Base-by-base conservation (phyloP, 768 basidiomycete genomes). In the Termitomyces titanicus region DNA sequence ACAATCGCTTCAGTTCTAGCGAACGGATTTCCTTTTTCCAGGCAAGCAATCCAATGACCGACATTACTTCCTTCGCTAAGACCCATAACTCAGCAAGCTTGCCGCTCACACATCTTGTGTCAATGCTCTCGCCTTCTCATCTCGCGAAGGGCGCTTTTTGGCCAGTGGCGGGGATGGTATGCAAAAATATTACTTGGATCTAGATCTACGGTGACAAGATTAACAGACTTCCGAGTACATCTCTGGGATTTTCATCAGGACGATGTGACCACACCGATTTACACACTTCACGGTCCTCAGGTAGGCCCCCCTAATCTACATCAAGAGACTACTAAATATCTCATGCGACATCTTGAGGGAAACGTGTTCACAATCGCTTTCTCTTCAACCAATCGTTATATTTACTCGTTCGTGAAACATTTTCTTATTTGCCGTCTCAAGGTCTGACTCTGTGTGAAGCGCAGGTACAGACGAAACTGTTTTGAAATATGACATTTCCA, bases 331-430 rank as follows among this genome's bases (percentile, higher is more conserved):
- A n/a, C 1, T 5, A 18, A 1, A 5, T 4, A 20, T 11, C 11
- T n/a, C 6, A 18, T 33, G 15, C n/a, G 34, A 24, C 9, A 25
- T 3, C 20, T 40, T 17, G 15, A 92, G 89, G 78, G 76, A 39
- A 90, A 89, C 60, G 79, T 91, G 34, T 83, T 92, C 66, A 78
- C 81, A 17, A 71, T 92, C 29, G 80, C 80, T 45, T 90, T 92
- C 70, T 89, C 89, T 6, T 78, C 84, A 0, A 75, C 76, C 20
- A 87, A 61, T 44, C 56, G 37, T 15, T 49, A 48, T 45, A 5
- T 61, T n/a, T 61, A 57, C 46, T 61, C 22, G 46, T 61, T 59
- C 29, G 53, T 57, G 35, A 18, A 13, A 55, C 48, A 18, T 60
- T 54, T 31, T 64, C 60, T 53, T 18, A 5, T 10, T 22, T 18